Evolutionary conservation across 345 rosid species (phyloP), one percentile per base, ranked within the genome.

Genomic region (Salix caprea): DNA sequence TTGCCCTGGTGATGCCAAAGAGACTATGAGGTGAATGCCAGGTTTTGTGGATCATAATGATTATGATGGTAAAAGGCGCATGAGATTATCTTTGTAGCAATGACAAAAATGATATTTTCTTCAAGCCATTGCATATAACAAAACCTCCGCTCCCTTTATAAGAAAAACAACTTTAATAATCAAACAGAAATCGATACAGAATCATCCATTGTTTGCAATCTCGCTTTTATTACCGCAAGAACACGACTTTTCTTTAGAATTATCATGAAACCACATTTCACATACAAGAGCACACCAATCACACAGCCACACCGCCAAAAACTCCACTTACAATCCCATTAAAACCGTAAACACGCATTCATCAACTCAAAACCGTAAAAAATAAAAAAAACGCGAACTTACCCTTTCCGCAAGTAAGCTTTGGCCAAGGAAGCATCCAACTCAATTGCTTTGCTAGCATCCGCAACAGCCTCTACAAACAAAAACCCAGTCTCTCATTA

Each of bases 381-480:
- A 61, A 44, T 12, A 48, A 74, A 46, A 13, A 16, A 39, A 46
- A 8, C 5, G 16, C 54, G 24, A 40, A 75, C 90, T 76, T 77
- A 94, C 99, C 88, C 99, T 73, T 94, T 96, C 44, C 98, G 90
- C 73, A 90, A 74, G 82, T 92, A 94, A 8, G 97, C 94, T 86
- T 89, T 96, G 23, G 92, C 67, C 91, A 90, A 66, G 7, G 88
- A 74, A 9, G 89, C 79, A 50, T 91, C 94, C 93, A 94, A 84
- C 83, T 87, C 89, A 70, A 94, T 88, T 37, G 99, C 96, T 84
- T 80, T 86, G 75, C 76, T 89, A 0, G 98, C 91, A 86, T 94
- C 99, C 64, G 90, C 89, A 67, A 94, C 94, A 21, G 96, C 97
- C 84, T 90, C 99, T 96, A 87, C 12, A 67, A 67, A 72, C 67